These are phyloP conservation scores for Hyaloscypha finlandica DNA, from an alignment of 495 filamentous ascomycete genomes.

Conservation along the genomic window DNA sequence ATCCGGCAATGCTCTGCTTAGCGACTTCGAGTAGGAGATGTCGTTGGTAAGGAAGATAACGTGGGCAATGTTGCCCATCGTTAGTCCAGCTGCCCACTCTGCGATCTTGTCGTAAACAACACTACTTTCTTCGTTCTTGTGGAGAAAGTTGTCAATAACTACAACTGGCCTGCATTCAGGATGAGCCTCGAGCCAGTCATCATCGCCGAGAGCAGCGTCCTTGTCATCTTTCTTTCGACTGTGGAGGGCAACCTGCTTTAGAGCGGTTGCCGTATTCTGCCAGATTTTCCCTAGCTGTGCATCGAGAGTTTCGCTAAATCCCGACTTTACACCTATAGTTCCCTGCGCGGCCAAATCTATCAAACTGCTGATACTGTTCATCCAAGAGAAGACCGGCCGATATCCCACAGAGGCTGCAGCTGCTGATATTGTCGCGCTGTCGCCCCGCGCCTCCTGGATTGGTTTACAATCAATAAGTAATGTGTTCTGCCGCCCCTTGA, in stretches of 20 bases:
- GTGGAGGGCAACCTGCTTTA: constrained; percentile 74
- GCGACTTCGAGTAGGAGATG: constrained; percentile 81
- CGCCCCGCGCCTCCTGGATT: constrained; percentile 87
- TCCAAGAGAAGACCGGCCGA: constrained; percentile 90
- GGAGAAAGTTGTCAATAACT: constrained; percentile 92
- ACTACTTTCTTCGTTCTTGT: constrained; percentile 69
- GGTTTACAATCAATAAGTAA: constrained; percentile 94
- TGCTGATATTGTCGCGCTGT: constrained; percentile 81
- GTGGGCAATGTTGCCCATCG: constrained; percentile 87
- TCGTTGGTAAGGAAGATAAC: constrained; percentile 97
- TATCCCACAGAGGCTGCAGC: constrained; percentile 88
- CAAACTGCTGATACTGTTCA: constrained; percentile 90
- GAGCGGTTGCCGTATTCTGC: constrained; percentile 78
- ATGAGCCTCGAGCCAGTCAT: constrained; percentile 86
- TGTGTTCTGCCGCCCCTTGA: constrained; percentile 75
- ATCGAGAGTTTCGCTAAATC: constrained; percentile 93
- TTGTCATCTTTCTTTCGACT: constrained; percentile 68
- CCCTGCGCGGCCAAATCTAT: constrained; percentile 91
- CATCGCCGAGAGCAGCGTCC: constrained; percentile 61
- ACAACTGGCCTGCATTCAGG: constrained; percentile 83
- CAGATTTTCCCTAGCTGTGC: constrained; percentile 89
- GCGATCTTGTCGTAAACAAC: constrained; percentile 88
- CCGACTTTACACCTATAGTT: constrained; percentile 90
- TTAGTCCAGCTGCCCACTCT: constrained; percentile 89
- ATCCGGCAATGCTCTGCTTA: constrained; percentile 86